A percentile compares a stretch with the other conserved stretches of the same genome.
Conservation (phyloP, 768 basidiomycete genomes). For the Lentinula raphanica region DNA sequence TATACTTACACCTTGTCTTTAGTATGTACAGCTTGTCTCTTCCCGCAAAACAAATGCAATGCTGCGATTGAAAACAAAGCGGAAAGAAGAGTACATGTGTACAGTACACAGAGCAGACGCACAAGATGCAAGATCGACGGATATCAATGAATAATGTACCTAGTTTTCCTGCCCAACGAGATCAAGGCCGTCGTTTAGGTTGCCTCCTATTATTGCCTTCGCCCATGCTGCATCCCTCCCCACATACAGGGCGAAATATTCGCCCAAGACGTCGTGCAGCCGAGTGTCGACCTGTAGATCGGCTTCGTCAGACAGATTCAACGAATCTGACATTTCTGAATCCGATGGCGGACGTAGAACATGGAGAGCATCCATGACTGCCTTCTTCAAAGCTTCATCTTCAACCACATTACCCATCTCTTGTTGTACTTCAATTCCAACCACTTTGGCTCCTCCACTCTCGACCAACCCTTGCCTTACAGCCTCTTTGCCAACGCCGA, state of each 20-base stretch:
- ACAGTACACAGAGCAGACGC: no score
- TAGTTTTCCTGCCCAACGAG: neutral
- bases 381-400: slow-evolving; percentile 42
- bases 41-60: no score
- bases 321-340: slow-evolving; percentile 52
- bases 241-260: slow-evolving; percentile 55
- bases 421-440: slow-evolving; percentile 58
- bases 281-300: slow-evolving; percentile 44
- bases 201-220: slow-evolving; percentile 43
- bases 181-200: neutral
- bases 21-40: no score
- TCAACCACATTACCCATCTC: slow-evolving; percentile 22
- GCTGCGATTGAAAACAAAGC: no score
- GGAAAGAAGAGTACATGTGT: no score
- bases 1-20: no score
- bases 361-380: slow-evolving; percentile 62
- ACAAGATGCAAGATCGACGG: no score
- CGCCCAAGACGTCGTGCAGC: slow-evolving; percentile 53
- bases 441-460: slow-evolving; percentile 70
- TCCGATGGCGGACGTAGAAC: slow-evolving; percentile 55
- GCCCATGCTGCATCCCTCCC: slow-evolving; percentile 63
- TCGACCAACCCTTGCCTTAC: slow-evolving; percentile 78
- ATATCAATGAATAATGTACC: no score
- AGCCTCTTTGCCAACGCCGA: slow-evolving; percentile 82
- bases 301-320: slow-evolving; percentile 42